These are phyloP conservation scores for Pseudocohnilembus persalinus DNA, from an alignment of 169 alveolate species.

Conservation along the genomic window DNA sequence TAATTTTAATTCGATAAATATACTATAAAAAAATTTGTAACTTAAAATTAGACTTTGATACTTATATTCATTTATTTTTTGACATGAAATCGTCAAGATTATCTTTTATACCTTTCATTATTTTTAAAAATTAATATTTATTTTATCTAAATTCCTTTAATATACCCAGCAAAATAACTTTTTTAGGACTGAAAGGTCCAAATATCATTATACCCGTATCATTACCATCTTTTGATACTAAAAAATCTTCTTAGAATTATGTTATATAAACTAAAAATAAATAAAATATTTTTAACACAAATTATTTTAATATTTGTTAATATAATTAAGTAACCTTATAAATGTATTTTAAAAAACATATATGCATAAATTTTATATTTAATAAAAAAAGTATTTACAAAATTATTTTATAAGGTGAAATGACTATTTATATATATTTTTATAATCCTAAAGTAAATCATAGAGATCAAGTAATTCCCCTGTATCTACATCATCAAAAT, in stretches of 20 bases:
- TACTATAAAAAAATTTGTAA: no score
- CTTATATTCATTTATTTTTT: no score
- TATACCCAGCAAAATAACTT: background rate
- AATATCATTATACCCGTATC: constrained; percentile 13
- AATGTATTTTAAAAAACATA: no score
- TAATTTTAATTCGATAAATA: no score
- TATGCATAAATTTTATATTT: background rate
- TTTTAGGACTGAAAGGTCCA: constrained; percentile 29
- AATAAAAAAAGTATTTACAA: background rate
- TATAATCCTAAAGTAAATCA: constrained; percentile 13
- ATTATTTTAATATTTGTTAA: no score
- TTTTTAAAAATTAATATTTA: no score
- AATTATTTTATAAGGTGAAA: constrained; percentile 10
- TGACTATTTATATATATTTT: background rate
- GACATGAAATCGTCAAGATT: background rate
- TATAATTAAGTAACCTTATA: no score
- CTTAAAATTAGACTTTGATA: no score
- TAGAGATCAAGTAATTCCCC: constrained; percentile 14
- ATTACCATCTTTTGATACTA: constrained; percentile 14
- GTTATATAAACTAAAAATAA: constrained; percentile 10
- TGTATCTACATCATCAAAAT: background rate
- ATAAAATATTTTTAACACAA: background rate
- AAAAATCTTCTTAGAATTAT: constrained; percentile 9
- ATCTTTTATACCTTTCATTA: background rate
- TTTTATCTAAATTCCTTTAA: background rate